Evolutionary conservation across 1,139 yeast genomes (phyloP).

Genomic region (Kodamaea plutei): DNA sequence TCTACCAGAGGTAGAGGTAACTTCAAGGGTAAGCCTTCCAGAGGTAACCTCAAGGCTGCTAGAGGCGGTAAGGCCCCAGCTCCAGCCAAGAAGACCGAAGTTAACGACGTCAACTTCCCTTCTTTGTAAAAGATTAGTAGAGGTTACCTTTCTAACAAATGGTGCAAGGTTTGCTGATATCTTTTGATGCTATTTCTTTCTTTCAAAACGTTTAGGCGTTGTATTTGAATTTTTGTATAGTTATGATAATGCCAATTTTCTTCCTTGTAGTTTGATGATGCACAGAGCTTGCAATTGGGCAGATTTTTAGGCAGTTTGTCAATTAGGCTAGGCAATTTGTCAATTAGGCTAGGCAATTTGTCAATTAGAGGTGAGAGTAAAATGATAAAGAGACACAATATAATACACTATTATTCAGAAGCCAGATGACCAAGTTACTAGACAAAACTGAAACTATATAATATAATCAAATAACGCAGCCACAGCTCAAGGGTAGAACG

Average conservation of each 20-base stretch:
- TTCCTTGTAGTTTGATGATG: too few species aligned
- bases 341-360: too few species aligned
- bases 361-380: too few species aligned
- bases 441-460: too few species aligned
- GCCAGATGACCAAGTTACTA: too few species aligned
- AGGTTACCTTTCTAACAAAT: slow-evolving; percentile 1
- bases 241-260: slow-evolving; percentile 5
- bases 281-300: too few species aligned
- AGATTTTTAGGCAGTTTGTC: too few species aligned
- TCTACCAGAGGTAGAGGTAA: slow-evolving; percentile 30
- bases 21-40: slow-evolving; percentile 17
- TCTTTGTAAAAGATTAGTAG: slow-evolving; percentile 33
- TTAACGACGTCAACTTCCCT: slow-evolving; percentile 62
- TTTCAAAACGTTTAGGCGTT: neutral
- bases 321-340: too few species aligned
- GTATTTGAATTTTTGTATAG: slow-evolving; percentile 5
- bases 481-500: too few species aligned
- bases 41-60: slow-evolving; percentile 22
- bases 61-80: slow-evolving; percentile 20
- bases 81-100: slow-evolving; percentile 33
- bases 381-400: too few species aligned
- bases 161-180: slow-evolving; percentile 6
- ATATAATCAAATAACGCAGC: too few species aligned
- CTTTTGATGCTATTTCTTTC: slow-evolving; percentile 1
- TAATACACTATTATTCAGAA: too few species aligned